A percentile compares a stretch with the other conserved stretches of the same genome.
phyloP scores from a whole-genome alignment of 441 rosid species.

The Pelargonium exstipulatum region DNA sequence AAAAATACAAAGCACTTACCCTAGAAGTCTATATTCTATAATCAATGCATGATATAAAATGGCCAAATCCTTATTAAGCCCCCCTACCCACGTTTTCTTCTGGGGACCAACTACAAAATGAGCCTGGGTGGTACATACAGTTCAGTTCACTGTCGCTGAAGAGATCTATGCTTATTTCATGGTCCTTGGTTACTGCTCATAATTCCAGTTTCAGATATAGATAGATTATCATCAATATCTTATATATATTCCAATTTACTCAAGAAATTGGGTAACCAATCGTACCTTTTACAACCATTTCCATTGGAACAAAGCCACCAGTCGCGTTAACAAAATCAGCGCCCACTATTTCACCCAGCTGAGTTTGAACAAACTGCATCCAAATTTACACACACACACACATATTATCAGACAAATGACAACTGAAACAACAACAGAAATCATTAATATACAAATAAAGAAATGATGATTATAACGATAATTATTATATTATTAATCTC shows the following conservation, averaged over 20 bases:
- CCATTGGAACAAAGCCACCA: slow-evolving; percentile 83
- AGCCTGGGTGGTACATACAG: background rate
- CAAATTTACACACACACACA: slow-evolving; percentile 14
- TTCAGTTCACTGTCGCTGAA: background rate
- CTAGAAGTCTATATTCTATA: background rate
- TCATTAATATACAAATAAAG: background rate
- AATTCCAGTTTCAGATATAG: background rate
- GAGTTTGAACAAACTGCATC: slow-evolving; percentile 78
- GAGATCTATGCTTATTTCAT: background rate
- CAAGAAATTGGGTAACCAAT: background rate
- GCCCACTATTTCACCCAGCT: slow-evolving; percentile 35
- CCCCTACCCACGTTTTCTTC: background rate
- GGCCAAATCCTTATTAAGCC: background rate
- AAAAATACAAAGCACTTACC: background rate
- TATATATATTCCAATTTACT: background rate
- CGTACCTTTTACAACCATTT: slow-evolving; percentile 72
- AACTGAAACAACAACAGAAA: background rate
- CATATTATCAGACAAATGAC: background rate
- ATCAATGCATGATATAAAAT: background rate
- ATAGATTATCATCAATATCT: background rate
- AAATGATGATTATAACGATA: background rate
- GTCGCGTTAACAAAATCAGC: slow-evolving; percentile 28
- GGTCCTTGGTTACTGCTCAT: background rate
- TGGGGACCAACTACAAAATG: background rate
- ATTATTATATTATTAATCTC: background rate